Percentiles rank a stretch among this genome's conserved stretches.
phyloP scores from a whole-genome alignment of 495 filamentous ascomycete species.

The Hyaloscypha variabilis region DNA sequence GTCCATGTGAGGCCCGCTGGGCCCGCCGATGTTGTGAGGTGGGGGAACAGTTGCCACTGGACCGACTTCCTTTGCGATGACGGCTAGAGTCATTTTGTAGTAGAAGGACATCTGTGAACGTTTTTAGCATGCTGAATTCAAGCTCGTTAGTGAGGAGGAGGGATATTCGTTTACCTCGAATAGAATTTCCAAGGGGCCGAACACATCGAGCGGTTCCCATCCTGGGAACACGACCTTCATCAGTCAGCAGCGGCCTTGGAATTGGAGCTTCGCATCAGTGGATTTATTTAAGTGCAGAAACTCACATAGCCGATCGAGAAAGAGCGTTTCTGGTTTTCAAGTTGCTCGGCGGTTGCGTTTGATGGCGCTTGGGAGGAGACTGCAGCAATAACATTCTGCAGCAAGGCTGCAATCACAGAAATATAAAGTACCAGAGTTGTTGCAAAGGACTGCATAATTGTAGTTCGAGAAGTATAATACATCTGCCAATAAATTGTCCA shows the following conservation, averaged over 20 bases:
- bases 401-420: neutral
- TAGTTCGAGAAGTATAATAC: too few relatives aligned
- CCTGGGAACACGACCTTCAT: neutral
- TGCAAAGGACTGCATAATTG: too few relatives aligned
- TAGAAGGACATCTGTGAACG: neutral
- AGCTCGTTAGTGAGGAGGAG: too few relatives aligned
- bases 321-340: neutral
- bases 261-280: neutral
- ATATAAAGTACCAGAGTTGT: neutral
- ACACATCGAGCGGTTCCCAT: constrained; percentile 9
- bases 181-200: constrained; percentile 5
- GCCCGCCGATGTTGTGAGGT: neutral
- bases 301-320: constrained; percentile 10
- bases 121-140: too few relatives aligned
- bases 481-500: too few relatives aligned
- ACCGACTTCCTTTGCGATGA: constrained; percentile 4
- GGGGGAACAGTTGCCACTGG: neutral
- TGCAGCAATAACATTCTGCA: constrained; percentile 3
- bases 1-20: neutral
- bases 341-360: constrained; percentile 1
- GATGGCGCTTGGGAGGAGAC: neutral
- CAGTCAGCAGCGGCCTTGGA: neutral
- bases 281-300: neutral
- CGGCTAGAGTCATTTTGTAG: constrained; percentile 8
- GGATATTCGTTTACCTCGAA: neutral